phyloP scores from a whole-genome alignment of 768 basidiomycete genomes.

The Hysterangium stoloniferum region DNA sequence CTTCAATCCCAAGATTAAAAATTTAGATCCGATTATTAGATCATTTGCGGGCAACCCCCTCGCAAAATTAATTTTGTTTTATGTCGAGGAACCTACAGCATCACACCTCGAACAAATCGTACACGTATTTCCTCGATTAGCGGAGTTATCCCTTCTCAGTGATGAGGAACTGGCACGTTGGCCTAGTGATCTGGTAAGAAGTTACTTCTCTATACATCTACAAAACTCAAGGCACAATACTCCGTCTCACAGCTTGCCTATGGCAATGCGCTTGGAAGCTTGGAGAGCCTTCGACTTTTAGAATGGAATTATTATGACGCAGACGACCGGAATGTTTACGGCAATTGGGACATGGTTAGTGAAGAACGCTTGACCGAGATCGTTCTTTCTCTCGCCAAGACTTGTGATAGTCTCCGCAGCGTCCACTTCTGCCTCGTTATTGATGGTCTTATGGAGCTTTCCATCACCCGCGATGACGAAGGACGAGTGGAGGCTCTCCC shows the following conservation, averaged over 20 bases:
- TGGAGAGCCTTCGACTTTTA: background rate
- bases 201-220: background rate
- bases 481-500: background rate
- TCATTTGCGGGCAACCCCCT: conserved; percentile 6
- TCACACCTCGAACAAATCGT: background rate
- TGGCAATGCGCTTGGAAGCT: background rate
- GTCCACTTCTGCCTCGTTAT: conserved; percentile 8
- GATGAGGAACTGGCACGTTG: conserved; percentile 5
- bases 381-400: background rate
- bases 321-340: background rate
- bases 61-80: conserved; percentile 2
- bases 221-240: background rate
- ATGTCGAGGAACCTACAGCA: background rate
- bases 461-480: background rate
- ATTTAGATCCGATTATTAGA: background rate
- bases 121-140: background rate
- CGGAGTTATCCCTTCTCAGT: conserved; percentile 3
- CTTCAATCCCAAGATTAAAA: conserved; percentile 7
- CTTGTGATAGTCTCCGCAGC: background rate
- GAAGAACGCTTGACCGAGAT: conserved; percentile 7
- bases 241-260: background rate
- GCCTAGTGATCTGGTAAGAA: conserved; percentile 1
- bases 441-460: background rate
- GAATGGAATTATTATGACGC: conserved; percentile 8
- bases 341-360: conserved; percentile 4